Evolutionary conservation across 768 basidiomycete species (phyloP).

Genomic region (Boletus tylopilopsis): DNA sequence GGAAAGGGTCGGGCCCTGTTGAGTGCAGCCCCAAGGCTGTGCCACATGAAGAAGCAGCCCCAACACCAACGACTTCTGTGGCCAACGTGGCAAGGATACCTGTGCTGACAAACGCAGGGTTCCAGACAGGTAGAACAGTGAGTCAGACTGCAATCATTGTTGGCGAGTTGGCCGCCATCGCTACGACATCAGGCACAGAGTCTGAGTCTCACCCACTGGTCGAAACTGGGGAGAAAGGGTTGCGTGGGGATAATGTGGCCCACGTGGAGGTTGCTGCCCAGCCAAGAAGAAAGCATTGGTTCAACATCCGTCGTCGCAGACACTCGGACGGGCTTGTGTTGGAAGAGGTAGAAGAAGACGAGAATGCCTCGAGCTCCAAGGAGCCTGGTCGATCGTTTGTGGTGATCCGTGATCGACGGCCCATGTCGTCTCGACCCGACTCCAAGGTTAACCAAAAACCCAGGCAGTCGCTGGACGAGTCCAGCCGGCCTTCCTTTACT

Average conservation of each 20-base stretch:
- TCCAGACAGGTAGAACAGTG: slow-evolving; percentile 68
- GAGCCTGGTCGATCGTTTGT: slow-evolving; percentile 58
- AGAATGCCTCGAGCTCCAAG: slow-evolving; percentile 29
- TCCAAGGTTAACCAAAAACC: slow-evolving; percentile 18
- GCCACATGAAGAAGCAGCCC: slow-evolving; percentile 34
- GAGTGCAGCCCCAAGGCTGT: slow-evolving; percentile 23
- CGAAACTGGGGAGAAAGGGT: slow-evolving; percentile 16
- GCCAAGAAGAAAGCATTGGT: slow-evolving; percentile 70
- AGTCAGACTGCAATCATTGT: slow-evolving; percentile 88
- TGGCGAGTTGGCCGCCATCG: slow-evolving; percentile 38
- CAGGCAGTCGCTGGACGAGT: slow-evolving; percentile 30
- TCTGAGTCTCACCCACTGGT: slow-evolving; percentile 22
- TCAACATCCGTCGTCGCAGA: slow-evolving; percentile 54
- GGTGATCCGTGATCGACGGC: slow-evolving; percentile 57
- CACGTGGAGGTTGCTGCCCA: slow-evolving; percentile 43
- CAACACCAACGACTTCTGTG: slow-evolving; percentile 49
- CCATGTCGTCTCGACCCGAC: slow-evolving; percentile 33
- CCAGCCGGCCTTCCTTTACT: slow-evolving; percentile 25
- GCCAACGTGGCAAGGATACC: slow-evolving; percentile 44
- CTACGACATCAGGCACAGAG: slow-evolving; percentile 12
- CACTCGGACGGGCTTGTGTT: slow-evolving; percentile 52
- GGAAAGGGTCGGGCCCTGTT: slow-evolving; percentile 27
- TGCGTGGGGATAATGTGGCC: slow-evolving; percentile 16
- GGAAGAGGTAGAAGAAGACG: slow-evolving; percentile 22
- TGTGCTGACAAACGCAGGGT: slow-evolving; percentile 28